Conservation (phyloP, 768 basidiomycete species). For the Strobilomyces confusus region DNA sequence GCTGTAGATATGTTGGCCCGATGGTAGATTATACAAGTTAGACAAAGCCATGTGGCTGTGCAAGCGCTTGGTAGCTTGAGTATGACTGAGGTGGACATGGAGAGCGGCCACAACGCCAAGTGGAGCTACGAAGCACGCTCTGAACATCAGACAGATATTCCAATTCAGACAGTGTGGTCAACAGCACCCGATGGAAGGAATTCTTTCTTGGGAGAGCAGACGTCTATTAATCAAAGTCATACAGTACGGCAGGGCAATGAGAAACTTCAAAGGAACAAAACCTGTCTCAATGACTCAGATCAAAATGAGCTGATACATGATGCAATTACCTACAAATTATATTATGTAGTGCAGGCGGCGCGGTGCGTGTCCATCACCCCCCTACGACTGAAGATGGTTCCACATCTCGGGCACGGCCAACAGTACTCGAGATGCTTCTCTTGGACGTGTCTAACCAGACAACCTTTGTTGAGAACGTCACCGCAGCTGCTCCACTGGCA, state of each 20-base stretch:
- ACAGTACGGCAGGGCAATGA: neutral
- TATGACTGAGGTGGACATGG: too few species aligned
- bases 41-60: constrained; percentile 1
- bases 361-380: constrained; percentile 18
- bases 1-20: constrained; percentile 5
- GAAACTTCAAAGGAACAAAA: neutral
- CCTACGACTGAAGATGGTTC: constrained; percentile 16
- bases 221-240: neutral
- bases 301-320: neutral
- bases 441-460: constrained; percentile 21
- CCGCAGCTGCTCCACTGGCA: constrained; percentile 21
- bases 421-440: constrained; percentile 20
- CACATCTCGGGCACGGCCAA: constrained; percentile 24
- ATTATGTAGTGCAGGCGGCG: constrained; percentile 4
- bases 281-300: constrained; percentile 3
- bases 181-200: neutral
- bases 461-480: constrained; percentile 11
- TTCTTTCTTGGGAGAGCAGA: too few species aligned
- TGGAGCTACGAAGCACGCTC: neutral
- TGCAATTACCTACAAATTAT: constrained; percentile 1
- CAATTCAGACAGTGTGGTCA: neutral
- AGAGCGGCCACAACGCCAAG: neutral
- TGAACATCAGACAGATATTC: neutral
- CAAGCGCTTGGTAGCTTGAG: neutral
- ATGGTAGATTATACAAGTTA: neutral